Conservation (phyloP, 2,329 filamentous ascomycete species). For the Macrophomina tecta region DNA sequence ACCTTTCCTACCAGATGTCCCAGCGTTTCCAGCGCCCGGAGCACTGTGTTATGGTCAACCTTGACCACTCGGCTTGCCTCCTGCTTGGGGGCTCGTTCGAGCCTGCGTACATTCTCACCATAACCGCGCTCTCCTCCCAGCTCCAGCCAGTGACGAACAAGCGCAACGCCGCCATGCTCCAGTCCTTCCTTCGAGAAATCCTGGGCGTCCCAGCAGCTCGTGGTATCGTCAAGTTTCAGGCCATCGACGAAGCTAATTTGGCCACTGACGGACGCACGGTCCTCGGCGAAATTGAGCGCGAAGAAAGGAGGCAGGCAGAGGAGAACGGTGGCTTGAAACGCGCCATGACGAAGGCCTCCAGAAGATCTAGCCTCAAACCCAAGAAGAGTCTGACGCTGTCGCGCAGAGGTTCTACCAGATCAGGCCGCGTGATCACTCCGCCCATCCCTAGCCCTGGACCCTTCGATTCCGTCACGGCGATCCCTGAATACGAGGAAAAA, state of each 20-base stretch:
- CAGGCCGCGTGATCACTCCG: constrained; percentile 38
- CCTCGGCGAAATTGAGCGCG: constrained; percentile 68
- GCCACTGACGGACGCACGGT: constrained; percentile 75
- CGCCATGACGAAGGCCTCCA: constrained; percentile 46
- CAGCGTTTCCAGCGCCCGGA: constrained; percentile 76
- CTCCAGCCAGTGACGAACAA: constrained; percentile 78
- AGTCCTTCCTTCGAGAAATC: constrained; percentile 74
- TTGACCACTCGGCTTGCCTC: constrained; percentile 78
- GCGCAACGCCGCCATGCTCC: constrained; percentile 78
- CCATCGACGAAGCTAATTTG: constrained; percentile 73
- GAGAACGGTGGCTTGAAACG: constrained; percentile 50
- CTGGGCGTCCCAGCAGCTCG: constrained; percentile 70
- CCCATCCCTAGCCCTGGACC: constrained; percentile 42
- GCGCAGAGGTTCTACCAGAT: constrained; percentile 40
- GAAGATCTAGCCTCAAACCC: constrained; percentile 39
- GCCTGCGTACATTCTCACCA: constrained; percentile 77
- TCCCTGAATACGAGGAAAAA: constrained; percentile 29
- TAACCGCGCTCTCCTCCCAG: constrained; percentile 72
- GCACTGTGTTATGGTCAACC: constrained; percentile 73
- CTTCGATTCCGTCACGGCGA: constrained; percentile 43
- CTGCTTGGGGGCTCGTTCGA: constrained; percentile 77
- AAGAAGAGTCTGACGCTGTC: constrained; percentile 47
- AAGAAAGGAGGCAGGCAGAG: constrained; percentile 54
- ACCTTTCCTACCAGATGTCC: constrained; percentile 75
- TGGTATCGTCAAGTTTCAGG: constrained; percentile 75